phyloP scores from a whole-genome alignment of 2,329 filamentous ascomycete species.

The Colletotrichum tanaceti region DNA sequence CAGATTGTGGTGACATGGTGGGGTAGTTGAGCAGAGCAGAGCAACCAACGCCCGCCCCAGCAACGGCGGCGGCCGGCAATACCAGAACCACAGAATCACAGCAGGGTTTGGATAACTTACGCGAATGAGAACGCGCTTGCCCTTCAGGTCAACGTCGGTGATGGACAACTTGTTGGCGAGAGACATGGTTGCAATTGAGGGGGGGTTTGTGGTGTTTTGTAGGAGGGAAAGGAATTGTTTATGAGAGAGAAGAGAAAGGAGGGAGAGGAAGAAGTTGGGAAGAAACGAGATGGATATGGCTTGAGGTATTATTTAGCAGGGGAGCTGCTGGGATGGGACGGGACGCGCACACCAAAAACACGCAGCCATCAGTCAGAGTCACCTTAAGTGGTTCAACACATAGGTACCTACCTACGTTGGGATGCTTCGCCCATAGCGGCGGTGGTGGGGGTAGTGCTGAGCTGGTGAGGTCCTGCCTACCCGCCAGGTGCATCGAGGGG shows the following conservation, averaged over 20 bases:
- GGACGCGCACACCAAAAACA: slow-evolving; percentile 31
- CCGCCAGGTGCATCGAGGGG: slow-evolving; percentile 12
- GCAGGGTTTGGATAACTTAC: slow-evolving; percentile 66
- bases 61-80: slow-evolving; percentile 2
- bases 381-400: slow-evolving; percentile 38
- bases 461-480: neutral
- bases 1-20: slow-evolving; percentile 28
- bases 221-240: slow-evolving; percentile 33
- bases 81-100: slow-evolving; percentile 8
- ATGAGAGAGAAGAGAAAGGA: slow-evolving; percentile 43
- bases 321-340: slow-evolving; percentile 35
- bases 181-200: slow-evolving; percentile 76
- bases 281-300: slow-evolving; percentile 25
- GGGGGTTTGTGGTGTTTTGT: slow-evolving; percentile 31
- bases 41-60: slow-evolving; percentile 6
- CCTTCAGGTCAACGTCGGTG: slow-evolving; percentile 95
- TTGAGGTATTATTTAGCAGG: slow-evolving; percentile 41
- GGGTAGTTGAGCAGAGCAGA: slow-evolving; percentile 28
- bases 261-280: slow-evolving; percentile 18
- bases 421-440: slow-evolving; percentile 41
- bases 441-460: slow-evolving; percentile 40
- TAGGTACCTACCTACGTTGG: too few relatives aligned
- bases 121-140: slow-evolving; percentile 96
- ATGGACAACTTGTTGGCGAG: slow-evolving; percentile 98
- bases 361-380: slow-evolving; percentile 24